Evolutionary conservation across 306 rosid species (phyloP).

Genomic region (Senna tora): DNA sequence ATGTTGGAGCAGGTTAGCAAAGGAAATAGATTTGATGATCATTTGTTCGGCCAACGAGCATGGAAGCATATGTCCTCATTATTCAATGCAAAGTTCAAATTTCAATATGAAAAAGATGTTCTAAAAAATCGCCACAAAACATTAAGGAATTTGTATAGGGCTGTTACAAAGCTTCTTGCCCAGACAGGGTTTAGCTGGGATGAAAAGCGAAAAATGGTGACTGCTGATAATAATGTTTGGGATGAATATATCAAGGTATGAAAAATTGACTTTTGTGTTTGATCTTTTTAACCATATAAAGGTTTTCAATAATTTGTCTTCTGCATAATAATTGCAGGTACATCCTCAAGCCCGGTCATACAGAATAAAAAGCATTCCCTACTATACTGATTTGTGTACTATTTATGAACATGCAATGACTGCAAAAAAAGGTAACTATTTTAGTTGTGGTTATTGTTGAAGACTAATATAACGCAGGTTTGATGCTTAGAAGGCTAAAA

Average conservation of each 20-base stretch:
- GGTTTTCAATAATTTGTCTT: slow-evolving; percentile 25
- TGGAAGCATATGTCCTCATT: slow-evolving; percentile 69
- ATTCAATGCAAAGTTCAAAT: slow-evolving; percentile 71
- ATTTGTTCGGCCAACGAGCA: slow-evolving; percentile 67
- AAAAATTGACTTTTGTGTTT: slow-evolving; percentile 7
- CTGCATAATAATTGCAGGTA: slow-evolving; percentile 48
- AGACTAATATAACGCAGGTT: slow-evolving; percentile 22
- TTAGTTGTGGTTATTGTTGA: background rate
- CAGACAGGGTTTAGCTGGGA: slow-evolving; percentile 74
- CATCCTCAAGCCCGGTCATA: slow-evolving; percentile 59
- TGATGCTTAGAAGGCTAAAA: slow-evolving; percentile 35
- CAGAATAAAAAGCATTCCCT: slow-evolving; percentile 70
- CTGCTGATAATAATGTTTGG: slow-evolving; percentile 71
- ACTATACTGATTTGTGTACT: slow-evolving; percentile 54
- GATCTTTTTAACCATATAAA: background rate
- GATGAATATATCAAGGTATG: slow-evolving; percentile 71
- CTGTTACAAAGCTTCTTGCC: slow-evolving; percentile 57
- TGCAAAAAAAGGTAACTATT: slow-evolving; percentile 51
- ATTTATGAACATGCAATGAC: slow-evolving; percentile 52
- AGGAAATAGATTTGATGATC: slow-evolving; percentile 65
- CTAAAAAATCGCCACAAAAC: slow-evolving; percentile 77
- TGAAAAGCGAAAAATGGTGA: slow-evolving; percentile 68
- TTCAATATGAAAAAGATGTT: slow-evolving; percentile 76
- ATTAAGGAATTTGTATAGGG: slow-evolving; percentile 62
- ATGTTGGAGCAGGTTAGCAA: slow-evolving; percentile 63